Base-by-base conservation (phyloP, 768 basidiomycete species). In the Rhodotorula diobovata region DNA sequence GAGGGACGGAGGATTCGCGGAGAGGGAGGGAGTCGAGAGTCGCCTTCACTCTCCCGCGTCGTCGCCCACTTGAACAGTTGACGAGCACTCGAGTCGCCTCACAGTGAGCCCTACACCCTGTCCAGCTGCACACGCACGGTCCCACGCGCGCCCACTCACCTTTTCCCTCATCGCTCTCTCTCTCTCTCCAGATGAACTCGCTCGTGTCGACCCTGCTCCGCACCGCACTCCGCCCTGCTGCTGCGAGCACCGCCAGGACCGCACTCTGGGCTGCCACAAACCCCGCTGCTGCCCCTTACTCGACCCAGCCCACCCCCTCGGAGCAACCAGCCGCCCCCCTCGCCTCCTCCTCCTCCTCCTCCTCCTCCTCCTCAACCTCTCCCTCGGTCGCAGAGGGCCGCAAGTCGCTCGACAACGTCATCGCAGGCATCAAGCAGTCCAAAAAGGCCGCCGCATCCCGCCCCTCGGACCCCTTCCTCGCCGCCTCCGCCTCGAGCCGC, bases 151-250 rank as follows among this genome's bases (percentile, higher is more conserved):
- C 45, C 2, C 41, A 41, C 23, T n/a, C 46, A 23, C 50, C 39
- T 14, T 9, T 28, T n/a, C 20, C 28, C 48, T n/a, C n/a, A 10
- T 46, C 48, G 34, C 41, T 25, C 35, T 20, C 35, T n/a, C n/a
- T n/a, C n/a, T n/a, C 35, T 15, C 1, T 2, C 58, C 39, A 51
- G 60, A 67, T 67, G 66, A 71, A 63, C 66, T 41, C 70, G 46
- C 43, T 71, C 61, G 58, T 62, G 21, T 10, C 37, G 7, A 54
- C 45, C 30, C 20, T n/a, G n/a, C n/a, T 67, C 39, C 65, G 65
- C 28, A 15, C 51, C 5, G 32, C 57, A 1, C 4, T 63, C 4
- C 53, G 70, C 18, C 23, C 43, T 11, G 41, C 16, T 15, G 23
- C 62, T 6, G 18, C 60, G 14, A 6, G 35, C 53, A 18, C 32